A percentile compares a stretch with the other conserved stretches of the same genome.
Evolutionary conservation across 2,329 filamentous ascomycete species (phyloP).

Genomic region (Fusarium avenaceum): DNA sequence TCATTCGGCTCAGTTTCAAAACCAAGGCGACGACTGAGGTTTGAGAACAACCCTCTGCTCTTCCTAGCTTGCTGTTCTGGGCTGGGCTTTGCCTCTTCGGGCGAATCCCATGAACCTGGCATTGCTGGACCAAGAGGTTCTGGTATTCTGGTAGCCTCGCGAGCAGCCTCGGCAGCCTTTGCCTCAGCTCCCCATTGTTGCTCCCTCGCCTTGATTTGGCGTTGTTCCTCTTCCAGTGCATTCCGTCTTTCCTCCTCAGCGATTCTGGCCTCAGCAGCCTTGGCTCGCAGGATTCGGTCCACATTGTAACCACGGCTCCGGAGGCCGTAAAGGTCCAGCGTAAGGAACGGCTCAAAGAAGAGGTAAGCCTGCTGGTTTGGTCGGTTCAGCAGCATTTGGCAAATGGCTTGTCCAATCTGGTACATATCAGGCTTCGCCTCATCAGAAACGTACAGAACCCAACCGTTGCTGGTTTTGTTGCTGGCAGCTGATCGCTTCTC

Average conservation of each 20-base stretch:
- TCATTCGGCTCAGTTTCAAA: constrained; percentile 67
- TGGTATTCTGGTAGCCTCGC: constrained; percentile 58
- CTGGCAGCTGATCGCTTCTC: constrained; percentile 83
- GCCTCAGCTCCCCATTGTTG: constrained; percentile 57
- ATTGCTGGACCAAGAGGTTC: constrained; percentile 64
- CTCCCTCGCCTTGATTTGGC: constrained; percentile 71
- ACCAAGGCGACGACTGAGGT: constrained; percentile 75
- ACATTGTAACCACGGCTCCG: constrained; percentile 95
- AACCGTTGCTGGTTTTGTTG: constrained; percentile 65
- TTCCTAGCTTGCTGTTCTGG: constrained; percentile 55
- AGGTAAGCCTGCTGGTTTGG: constrained; percentile 91
- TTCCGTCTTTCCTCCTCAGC: constrained; percentile 85
- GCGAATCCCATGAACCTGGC: constrained; percentile 82
- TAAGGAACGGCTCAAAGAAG: constrained; percentile 91
- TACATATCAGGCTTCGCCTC: constrained; percentile 82
- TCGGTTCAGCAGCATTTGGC: constrained; percentile 81
- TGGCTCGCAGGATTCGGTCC: constrained; percentile 89
- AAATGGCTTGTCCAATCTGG: constrained; percentile 90
- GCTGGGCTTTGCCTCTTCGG: constrained; percentile 61
- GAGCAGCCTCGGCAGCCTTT: constrained; percentile 57
- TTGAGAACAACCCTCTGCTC: constrained; percentile 75
- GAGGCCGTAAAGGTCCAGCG: constrained; percentile 84
- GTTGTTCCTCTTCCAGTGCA: constrained; percentile 79
- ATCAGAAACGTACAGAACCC: constrained; percentile 81
- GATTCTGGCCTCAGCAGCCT: constrained; percentile 87